phyloP scores from a whole-genome alignment of 129 eudicot species.

The Pulicaria dysenterica region DNA sequence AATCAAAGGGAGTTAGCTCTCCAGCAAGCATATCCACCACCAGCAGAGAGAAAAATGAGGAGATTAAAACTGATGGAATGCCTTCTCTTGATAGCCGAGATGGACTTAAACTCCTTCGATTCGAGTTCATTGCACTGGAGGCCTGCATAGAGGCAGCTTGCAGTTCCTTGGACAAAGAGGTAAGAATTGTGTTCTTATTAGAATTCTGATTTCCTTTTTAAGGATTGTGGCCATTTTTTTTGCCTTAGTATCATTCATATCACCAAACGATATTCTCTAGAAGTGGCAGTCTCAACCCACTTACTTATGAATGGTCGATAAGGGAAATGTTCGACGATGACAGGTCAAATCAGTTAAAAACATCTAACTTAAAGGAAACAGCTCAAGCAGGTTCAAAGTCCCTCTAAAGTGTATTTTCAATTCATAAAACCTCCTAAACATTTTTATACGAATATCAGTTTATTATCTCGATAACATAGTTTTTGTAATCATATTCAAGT shows the following conservation, averaged over 20 bases:
- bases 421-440: neutral
- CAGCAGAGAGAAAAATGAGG: constrained; percentile 43
- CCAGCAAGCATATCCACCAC: constrained; percentile 38
- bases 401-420: neutral
- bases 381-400: neutral
- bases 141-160: constrained; percentile 94
- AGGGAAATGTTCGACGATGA: neutral
- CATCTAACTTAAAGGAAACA: too few species aligned
- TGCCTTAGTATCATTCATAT: neutral
- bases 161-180: constrained; percentile 78
- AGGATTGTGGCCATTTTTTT: neutral
- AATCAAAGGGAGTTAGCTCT: constrained; percentile 47
- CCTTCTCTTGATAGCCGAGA: constrained; percentile 61
- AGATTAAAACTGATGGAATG: constrained; percentile 44
- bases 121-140: constrained; percentile 85
- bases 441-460: neutral
- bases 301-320: neutral
- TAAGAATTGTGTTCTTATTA: constrained; percentile 17
- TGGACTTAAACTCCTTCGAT: constrained; percentile 66
- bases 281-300: neutral
- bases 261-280: too few species aligned
- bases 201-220: neutral
- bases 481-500: neutral
- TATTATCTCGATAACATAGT: neutral
- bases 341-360: neutral